Conservation (phyloP, 768 basidiomycete genomes). For the Trametes sanguinea region DNA sequence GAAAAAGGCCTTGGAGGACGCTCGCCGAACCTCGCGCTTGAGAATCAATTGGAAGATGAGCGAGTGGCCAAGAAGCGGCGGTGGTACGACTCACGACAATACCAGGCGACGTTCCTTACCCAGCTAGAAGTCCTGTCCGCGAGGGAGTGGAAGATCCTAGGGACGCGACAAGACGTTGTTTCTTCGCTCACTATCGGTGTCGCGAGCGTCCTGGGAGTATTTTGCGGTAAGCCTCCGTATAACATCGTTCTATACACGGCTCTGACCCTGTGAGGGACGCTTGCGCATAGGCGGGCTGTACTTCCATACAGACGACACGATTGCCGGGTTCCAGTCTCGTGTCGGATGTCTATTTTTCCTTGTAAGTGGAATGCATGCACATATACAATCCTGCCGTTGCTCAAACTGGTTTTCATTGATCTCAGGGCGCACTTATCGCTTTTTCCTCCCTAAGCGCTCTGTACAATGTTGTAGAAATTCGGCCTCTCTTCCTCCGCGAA, state of each 20-base stretch:
- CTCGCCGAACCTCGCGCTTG: background rate
- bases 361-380: constrained; percentile 38
- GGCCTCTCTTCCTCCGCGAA: constrained; percentile 88
- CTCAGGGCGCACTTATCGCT: constrained; percentile 83
- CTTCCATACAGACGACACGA: constrained; percentile 74
- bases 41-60: background rate
- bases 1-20: constrained; percentile 6
- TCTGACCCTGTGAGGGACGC: background rate
- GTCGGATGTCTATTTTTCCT: constrained; percentile 96
- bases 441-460: constrained; percentile 90
- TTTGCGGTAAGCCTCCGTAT: constrained; percentile 60
- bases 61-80: background rate
- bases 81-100: constrained; percentile 36
- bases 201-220: constrained; percentile 76
- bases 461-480: constrained; percentile 82
- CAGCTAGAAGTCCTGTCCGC: constrained; percentile 82
- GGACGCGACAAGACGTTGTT: constrained; percentile 80
- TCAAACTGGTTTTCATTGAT: background rate
- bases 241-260: background rate
- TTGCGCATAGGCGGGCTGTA: constrained; percentile 72
- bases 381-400: too few relatives aligned
- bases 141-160: constrained; percentile 83
- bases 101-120: constrained; percentile 83
- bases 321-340: constrained; percentile 92
- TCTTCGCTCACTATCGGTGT: constrained; percentile 77